phyloP scores from a whole-genome alignment of 169 alveolate genomes.

The Plasmodium relictum region DNA sequence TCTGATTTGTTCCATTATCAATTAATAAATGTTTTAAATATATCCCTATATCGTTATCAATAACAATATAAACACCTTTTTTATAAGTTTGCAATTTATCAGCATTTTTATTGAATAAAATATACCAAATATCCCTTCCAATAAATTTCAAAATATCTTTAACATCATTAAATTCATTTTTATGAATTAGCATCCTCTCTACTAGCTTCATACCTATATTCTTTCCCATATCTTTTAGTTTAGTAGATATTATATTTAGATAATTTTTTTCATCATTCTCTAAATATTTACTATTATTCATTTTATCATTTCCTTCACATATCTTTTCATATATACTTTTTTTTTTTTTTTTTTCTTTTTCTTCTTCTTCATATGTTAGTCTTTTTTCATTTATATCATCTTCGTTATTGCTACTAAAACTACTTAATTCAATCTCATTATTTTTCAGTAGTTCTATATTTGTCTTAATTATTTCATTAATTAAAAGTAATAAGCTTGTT shows the following conservation, averaged over 20 bases:
- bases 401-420: neutral
- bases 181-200: constrained; percentile 45
- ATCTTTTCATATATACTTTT: neutral
- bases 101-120: constrained; percentile 41
- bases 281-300: neutral
- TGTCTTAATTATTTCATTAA: constrained; percentile 50
- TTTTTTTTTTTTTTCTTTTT: neutral
- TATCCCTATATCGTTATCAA: constrained; percentile 40
- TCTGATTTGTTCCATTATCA: constrained; percentile 56
- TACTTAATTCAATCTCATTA: constrained; percentile 27
- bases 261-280: neutral
- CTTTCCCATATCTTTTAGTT: constrained; percentile 59
- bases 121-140: constrained; percentile 46
- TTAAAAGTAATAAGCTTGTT: constrained; percentile 35
- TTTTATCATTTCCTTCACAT: neutral
- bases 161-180: constrained; percentile 34
- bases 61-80: constrained; percentile 43
- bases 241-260: constrained; percentile 13
- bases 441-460: constrained; percentile 27
- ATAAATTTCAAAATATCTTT: constrained; percentile 59
- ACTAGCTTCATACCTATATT: constrained; percentile 46
- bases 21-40: constrained; percentile 36
- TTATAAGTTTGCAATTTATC: constrained; percentile 49
- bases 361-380: constrained; percentile 13
- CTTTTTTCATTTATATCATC: constrained; percentile 16